A percentile compares a stretch with the other conserved stretches of the same genome.
These are phyloP conservation scores for Alloteropsis angusta DNA, from an alignment of 202 grass and related monocot species.

Conservation along the genomic window DNA sequence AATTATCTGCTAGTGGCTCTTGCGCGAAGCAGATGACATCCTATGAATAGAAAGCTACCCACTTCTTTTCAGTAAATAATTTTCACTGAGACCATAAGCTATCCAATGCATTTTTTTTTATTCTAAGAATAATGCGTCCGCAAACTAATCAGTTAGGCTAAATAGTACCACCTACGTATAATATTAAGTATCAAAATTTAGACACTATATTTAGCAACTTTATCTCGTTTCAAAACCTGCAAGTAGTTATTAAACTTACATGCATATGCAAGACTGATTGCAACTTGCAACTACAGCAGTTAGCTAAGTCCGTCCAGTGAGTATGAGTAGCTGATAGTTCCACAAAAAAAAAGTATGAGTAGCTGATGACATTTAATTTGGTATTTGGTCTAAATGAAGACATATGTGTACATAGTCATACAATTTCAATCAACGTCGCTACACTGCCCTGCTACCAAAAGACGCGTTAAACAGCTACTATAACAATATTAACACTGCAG, in stretches of 20 bases:
- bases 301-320: not conserved
- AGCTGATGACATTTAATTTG: not conserved
- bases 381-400: not conserved
- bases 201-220: not conserved
- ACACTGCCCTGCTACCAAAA: not conserved
- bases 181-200: not conserved
- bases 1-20: not conserved
- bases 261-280: not conserved
- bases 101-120: not conserved
- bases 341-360: too few relatives aligned
- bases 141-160: not conserved
- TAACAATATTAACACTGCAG: not conserved
- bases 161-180: not conserved
- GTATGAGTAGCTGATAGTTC: not conserved
- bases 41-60: constrained; percentile 9
- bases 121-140: not conserved
- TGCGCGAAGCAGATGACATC: constrained; percentile 4
- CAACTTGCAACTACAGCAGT: constrained; percentile 2
- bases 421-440: not conserved
- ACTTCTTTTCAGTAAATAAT: not conserved
- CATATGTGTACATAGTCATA: not conserved
- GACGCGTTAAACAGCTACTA: not conserved
- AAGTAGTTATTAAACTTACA: not conserved
- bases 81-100: not conserved
- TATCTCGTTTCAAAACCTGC: not conserved